Conservation (phyloP, 1,284 basidiomycete genomes). For the Microbotryum intermedium region DNA sequence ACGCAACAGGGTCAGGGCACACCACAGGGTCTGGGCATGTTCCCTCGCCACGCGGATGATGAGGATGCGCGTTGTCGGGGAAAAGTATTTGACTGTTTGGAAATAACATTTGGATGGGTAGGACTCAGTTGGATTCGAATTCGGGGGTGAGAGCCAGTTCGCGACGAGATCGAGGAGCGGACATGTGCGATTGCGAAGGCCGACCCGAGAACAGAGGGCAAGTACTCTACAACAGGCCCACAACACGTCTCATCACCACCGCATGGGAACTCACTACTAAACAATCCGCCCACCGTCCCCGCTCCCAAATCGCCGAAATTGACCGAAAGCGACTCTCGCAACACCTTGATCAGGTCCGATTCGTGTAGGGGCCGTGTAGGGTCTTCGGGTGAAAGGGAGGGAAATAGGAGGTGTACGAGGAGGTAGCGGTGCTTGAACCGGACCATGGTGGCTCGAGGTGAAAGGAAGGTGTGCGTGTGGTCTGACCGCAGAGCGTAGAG, state of each 20-base stretch:
- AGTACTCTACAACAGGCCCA: neutral
- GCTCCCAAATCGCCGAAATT: conserved; percentile 35
- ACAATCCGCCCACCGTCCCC: conserved; percentile 30
- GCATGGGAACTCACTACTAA: conserved; percentile 24
- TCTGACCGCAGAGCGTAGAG: neutral
- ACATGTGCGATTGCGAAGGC: too few species aligned
- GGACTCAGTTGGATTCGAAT: neutral
- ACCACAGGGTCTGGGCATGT: conserved; percentile 30
- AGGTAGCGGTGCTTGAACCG: conserved; percentile 34
- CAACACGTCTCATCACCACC: neutral
- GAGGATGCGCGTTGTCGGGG: conserved; percentile 24
- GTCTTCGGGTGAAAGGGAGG: conserved; percentile 6
- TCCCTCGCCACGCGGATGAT: conserved; percentile 32
- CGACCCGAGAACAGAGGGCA: neutral
- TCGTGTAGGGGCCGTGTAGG: conserved; percentile 18
- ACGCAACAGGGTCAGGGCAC: conserved; percentile 29
- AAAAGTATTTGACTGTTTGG: conserved; percentile 34
- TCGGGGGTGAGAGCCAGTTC: neutral
- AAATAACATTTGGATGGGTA: neutral
- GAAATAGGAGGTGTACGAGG: conserved; percentile 31
- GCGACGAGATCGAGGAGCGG: too few species aligned
- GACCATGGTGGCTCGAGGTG: conserved; percentile 12
- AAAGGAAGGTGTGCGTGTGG: neutral
- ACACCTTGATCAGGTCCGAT: conserved; percentile 17
- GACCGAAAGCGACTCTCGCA: conserved; percentile 28